phyloP scores from a whole-genome alignment of 129 eudicot species.

The Artemisia annua region DNA sequence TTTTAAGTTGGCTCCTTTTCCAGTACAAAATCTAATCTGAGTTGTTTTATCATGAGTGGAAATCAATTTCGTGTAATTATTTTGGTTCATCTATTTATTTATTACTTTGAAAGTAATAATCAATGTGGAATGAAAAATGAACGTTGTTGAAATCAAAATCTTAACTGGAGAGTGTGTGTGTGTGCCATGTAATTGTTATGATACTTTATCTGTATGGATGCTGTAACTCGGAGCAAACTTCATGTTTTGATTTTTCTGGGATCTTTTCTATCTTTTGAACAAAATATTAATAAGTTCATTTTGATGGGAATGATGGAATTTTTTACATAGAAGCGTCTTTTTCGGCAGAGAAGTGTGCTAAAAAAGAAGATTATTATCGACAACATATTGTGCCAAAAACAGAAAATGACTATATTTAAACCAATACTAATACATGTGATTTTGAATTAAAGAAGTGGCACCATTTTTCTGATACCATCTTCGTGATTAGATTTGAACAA shows the following conservation, averaged over 20 bases:
- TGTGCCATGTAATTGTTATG: neutral
- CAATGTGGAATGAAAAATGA: neutral
- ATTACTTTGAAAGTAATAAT: neutral
- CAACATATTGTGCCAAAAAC: too few species aligned
- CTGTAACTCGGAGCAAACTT: constrained; percentile 5
- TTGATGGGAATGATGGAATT: neutral
- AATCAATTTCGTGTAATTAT: neutral
- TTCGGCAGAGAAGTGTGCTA: too few species aligned
- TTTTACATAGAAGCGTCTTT: neutral
- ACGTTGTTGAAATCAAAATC: neutral
- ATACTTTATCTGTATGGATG: neutral
- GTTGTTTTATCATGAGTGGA: too few species aligned
- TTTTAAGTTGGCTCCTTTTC: too few species aligned
- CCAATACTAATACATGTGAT: too few species aligned
- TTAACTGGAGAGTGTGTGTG: neutral
- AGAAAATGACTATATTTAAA: too few species aligned
- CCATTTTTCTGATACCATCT: too few species aligned
- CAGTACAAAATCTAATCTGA: too few species aligned
- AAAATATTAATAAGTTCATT: neutral
- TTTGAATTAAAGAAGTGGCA: too few species aligned
- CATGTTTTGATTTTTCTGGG: neutral
- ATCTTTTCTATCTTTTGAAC: neutral
- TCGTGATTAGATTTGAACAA: too few species aligned
- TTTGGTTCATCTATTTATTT: too few species aligned
- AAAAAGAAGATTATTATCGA: too few species aligned